phyloP scores from a whole-genome alignment of 1,284 basidiomycete species.

The Thelephora terrestris region DNA sequence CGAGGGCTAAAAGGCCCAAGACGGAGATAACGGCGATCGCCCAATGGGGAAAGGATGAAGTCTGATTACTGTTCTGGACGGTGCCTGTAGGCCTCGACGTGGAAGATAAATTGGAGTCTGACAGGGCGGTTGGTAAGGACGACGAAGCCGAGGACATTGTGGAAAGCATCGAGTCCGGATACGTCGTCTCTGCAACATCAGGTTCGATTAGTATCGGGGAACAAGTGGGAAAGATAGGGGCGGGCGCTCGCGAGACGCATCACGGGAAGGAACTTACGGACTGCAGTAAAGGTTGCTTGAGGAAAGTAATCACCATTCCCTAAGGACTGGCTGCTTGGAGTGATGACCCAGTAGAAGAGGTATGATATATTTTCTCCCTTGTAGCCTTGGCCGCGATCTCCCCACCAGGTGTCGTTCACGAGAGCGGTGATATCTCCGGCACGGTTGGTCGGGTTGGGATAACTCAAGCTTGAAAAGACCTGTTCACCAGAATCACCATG shows the following conservation, averaged over 20 bases:
- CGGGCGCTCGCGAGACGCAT: not conserved
- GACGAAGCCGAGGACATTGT: constrained; percentile 34
- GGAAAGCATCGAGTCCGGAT: constrained; percentile 48
- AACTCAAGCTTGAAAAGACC: constrained; percentile 32
- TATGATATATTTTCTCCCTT: constrained; percentile 43
- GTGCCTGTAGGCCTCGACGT: constrained; percentile 24
- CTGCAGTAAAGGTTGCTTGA: constrained; percentile 61
- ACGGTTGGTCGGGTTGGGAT: constrained; percentile 38
- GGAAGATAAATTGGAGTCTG: constrained; percentile 19
- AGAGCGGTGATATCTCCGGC: constrained; percentile 44
- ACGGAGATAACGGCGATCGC: constrained; percentile 83
- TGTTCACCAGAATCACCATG: constrained; percentile 47
- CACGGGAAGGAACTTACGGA: constrained; percentile 46
- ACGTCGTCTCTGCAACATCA: constrained; percentile 51
- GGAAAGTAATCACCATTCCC: constrained; percentile 41
- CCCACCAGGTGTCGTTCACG: constrained; percentile 72
- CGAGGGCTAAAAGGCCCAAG: constrained; percentile 70
- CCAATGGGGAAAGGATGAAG: constrained; percentile 62
- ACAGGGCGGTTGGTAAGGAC: constrained; percentile 25
- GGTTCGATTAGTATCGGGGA: no score
- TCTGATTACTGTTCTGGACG: constrained; percentile 34
- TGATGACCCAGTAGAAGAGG: constrained; percentile 67
- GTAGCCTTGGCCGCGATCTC: constrained; percentile 39
- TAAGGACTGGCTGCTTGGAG: constrained; percentile 37
- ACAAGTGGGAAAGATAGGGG: constrained; percentile 5